phyloP scores from a whole-genome alignment of 2,329 filamentous ascomycete species.

The Trichoderma harzianum region DNA sequence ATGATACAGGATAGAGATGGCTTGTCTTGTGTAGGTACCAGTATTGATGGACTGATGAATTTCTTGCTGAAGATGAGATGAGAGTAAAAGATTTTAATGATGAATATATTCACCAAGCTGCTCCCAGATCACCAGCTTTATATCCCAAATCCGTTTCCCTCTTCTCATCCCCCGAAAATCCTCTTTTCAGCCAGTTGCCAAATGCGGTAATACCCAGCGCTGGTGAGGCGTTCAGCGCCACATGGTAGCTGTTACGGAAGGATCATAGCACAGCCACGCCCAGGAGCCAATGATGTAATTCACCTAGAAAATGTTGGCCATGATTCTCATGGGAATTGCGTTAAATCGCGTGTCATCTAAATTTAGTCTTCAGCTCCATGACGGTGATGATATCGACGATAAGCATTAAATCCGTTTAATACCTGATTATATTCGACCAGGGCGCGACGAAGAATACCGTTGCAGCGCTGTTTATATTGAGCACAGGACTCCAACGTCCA shows the following conservation, averaged over 20 bases:
- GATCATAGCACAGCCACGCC: background rate
- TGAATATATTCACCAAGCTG: too few relatives aligned
- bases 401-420: background rate
- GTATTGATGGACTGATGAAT: background rate
- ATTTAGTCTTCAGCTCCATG: too few relatives aligned
- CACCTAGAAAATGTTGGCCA: background rate
- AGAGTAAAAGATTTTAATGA: background rate
- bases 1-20: background rate
- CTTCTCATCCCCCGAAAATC: background rate
- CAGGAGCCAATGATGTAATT: background rate
- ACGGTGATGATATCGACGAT: background rate
- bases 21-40: background rate
- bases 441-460: background rate
- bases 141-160: background rate
- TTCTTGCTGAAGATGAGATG: background rate
- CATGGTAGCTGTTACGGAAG: background rate
- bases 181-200: background rate
- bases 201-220: constrained; percentile 18
- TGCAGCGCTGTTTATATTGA: background rate
- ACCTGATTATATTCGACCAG: background rate
- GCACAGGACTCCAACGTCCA: background rate
- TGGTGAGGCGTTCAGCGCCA: constrained; percentile 7
- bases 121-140: background rate
- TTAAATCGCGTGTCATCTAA: background rate
- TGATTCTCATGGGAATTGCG: too few relatives aligned